Evolutionary conservation across 169 alveolate genomes (phyloP).

Genomic region (Perkinsus marinus): DNA sequence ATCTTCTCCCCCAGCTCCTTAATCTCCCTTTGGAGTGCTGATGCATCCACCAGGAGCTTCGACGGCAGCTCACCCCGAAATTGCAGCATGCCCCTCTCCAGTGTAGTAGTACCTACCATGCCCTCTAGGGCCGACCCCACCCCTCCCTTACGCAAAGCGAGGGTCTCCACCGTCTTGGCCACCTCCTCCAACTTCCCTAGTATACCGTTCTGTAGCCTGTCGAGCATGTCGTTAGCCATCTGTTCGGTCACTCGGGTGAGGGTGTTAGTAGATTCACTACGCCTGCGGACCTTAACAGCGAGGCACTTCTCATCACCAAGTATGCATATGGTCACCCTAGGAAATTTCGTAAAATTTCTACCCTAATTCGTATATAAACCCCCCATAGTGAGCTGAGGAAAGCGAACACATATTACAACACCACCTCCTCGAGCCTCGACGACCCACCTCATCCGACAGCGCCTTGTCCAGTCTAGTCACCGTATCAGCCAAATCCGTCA

Average conservation of each 20-base stretch:
- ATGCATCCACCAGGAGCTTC: not conserved
- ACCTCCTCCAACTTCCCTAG: not conserved
- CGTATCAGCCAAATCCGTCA: not conserved
- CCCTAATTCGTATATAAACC: too few species aligned
- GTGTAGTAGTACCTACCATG: not conserved
- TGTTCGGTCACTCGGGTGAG: not conserved
- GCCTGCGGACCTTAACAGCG: not conserved
- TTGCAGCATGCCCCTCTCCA: slow-evolving; percentile 5
- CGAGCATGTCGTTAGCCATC: not conserved
- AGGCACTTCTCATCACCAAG: too few species aligned
- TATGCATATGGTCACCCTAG: too few species aligned
- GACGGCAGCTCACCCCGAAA: slow-evolving; percentile 2
- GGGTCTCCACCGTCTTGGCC: not conserved
- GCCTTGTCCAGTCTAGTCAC: not conserved
- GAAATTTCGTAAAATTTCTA: too few species aligned
- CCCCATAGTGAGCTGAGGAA: too few species aligned
- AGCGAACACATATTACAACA: too few species aligned
- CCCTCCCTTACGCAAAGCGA: not conserved
- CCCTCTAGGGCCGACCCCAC: not conserved
- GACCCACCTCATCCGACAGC: not conserved
- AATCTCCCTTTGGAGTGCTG: not conserved
- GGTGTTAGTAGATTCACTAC: not conserved
- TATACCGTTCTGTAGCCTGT: not conserved
- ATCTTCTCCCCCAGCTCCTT: not conserved
- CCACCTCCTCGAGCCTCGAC: not conserved